phyloP scores from a whole-genome alignment of 1,284 basidiomycete genomes.

The Omphalotus olearius region DNA sequence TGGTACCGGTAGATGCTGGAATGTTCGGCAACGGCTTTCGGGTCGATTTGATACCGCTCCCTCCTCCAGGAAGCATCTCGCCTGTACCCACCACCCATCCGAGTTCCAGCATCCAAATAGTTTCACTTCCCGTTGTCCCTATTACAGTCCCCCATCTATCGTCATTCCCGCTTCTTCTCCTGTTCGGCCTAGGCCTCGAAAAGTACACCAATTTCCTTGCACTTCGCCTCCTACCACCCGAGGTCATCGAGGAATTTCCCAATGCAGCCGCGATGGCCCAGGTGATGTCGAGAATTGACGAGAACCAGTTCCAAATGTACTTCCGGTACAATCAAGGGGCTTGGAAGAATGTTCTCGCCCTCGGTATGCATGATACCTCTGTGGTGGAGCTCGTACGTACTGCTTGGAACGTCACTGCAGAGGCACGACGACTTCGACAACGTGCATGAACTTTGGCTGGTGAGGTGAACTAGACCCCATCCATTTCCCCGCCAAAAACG shows the following conservation, averaged over 20 bases:
- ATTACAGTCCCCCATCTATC: conserved; percentile 34
- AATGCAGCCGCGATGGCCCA: conserved; percentile 53
- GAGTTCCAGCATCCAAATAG: conserved; percentile 18
- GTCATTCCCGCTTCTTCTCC: conserved; percentile 36
- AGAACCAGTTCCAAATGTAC: conserved; percentile 31
- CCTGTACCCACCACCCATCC: conserved; percentile 26
- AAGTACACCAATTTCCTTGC: conserved; percentile 33
- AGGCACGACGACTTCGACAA: conserved; percentile 35
- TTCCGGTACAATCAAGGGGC: conserved; percentile 41
- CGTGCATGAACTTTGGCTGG: background rate
- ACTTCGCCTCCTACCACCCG: conserved; percentile 34
- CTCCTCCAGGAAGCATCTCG: conserved; percentile 25
- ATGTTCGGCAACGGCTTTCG: conserved; percentile 38
- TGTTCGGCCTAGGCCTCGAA: conserved; percentile 39
- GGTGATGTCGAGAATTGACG: conserved; percentile 30
- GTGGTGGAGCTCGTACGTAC: conserved; percentile 40
- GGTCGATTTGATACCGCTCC: conserved; percentile 30
- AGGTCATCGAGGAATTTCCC: conserved; percentile 45
- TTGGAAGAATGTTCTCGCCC: conserved; percentile 47
- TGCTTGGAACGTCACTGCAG: conserved; percentile 48
- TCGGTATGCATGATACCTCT: conserved; percentile 34
- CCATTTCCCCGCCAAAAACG: too few relatives aligned
- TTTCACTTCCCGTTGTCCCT: conserved; percentile 36
- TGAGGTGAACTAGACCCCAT: too few relatives aligned
- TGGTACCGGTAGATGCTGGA: conserved; percentile 43